Conservation (phyloP, 1,139 yeast species). For the Yamadazyma dendronema region DNA sequence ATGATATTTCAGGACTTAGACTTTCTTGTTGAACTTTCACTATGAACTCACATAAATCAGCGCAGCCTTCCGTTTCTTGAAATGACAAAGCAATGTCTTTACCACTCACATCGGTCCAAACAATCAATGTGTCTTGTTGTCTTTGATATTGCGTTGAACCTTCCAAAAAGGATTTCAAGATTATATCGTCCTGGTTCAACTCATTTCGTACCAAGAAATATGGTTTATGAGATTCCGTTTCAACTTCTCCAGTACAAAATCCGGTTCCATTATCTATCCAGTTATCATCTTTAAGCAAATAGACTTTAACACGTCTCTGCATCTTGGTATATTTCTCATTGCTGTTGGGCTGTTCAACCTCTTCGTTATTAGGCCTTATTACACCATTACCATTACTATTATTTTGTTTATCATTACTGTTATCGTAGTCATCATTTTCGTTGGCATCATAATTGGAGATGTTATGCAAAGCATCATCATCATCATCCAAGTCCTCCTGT, state of each 20-base stretch:
- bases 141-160: constrained; percentile 85
- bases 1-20: constrained; percentile 65
- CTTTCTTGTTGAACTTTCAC: constrained; percentile 61
- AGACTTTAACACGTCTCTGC: constrained; percentile 85
- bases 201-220: constrained; percentile 76
- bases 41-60: constrained; percentile 76
- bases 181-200: constrained; percentile 52
- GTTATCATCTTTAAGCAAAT: constrained; percentile 72
- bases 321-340: constrained; percentile 12
- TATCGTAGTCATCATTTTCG: background rate
- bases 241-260: constrained; percentile 71
- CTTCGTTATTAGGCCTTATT: background rate
- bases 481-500: background rate
- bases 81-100: constrained; percentile 86
- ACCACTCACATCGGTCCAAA: constrained; percentile 84
- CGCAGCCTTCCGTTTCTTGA: constrained; percentile 91
- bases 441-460: background rate
- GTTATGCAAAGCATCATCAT: background rate
- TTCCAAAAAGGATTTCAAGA: constrained; percentile 64
- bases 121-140: constrained; percentile 91
- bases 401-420: background rate
- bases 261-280: constrained; percentile 97
- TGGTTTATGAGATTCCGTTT: constrained; percentile 42
- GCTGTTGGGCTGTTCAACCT: background rate
- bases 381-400: background rate